Percentiles rank a stretch among this genome's conserved stretches.
phyloP scores from a whole-genome alignment of 257 asterid genomes.

The Solanum dulcamara region DNA sequence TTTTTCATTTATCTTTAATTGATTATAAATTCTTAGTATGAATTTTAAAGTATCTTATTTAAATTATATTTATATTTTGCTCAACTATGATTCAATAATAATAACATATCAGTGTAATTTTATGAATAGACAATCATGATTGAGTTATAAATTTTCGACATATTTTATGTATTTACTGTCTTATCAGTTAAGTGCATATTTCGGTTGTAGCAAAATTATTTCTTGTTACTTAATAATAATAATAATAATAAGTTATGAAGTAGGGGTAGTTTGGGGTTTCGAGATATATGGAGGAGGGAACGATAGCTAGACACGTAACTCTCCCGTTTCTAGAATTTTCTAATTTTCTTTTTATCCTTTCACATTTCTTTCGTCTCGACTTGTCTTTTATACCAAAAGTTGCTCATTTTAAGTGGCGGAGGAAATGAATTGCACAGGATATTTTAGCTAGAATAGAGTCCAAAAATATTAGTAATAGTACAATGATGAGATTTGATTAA shows the following conservation, averaged over 20 bases:
- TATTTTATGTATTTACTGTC: too few species aligned
- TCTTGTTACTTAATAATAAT: too few species aligned
- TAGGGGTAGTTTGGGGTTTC: not conserved
- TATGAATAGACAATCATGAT: too few species aligned
- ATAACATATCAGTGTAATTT: not conserved
- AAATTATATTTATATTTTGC: not conserved
- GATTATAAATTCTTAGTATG: not conserved
- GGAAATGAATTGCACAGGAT: not conserved
- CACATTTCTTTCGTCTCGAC: not conserved
- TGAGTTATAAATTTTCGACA: too few species aligned
- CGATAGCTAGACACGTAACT: not conserved
- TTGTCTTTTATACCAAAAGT: not conserved
- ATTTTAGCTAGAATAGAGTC: not conserved
- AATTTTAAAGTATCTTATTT: not conserved
- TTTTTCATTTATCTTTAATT: not conserved
- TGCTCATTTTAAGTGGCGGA: not conserved
- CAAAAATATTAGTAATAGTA: not conserved
- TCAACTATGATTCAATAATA: not conserved
- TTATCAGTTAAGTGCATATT: too few species aligned
- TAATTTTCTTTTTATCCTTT: not conserved
- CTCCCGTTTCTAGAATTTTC: slow-evolving; percentile 1
- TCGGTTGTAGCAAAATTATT: too few species aligned
- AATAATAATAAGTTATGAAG: not conserved
- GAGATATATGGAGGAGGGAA: not conserved
- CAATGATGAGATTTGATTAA: not conserved